These are phyloP conservation scores for Ricinus communis DNA, from an alignment of 345 rosid genomes.

Conservation along the genomic window DNA sequence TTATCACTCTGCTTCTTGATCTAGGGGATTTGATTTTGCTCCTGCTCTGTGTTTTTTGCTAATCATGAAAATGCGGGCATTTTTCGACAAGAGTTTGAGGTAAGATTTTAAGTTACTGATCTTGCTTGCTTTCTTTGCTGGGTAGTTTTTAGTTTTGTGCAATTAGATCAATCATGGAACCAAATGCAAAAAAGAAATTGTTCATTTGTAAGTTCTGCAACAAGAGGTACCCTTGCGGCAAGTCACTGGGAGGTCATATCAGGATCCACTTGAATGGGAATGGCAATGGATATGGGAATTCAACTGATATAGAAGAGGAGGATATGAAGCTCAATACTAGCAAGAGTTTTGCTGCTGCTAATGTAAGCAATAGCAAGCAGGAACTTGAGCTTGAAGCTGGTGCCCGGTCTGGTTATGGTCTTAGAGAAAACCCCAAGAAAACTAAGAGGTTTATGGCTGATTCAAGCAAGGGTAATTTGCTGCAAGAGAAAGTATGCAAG, in stretches of 20 bases:
- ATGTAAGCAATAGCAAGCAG: slow-evolving; percentile 24
- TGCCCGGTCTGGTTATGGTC: slow-evolving; percentile 53
- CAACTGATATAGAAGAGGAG: slow-evolving; percentile 38
- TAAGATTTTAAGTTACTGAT: slow-evolving; percentile 28
- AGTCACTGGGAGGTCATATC: slow-evolving; percentile 88
- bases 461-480: slow-evolving; percentile 33
- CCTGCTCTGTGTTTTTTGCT: no score
- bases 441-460: slow-evolving; percentile 49
- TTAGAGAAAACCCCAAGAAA: slow-evolving; percentile 71
- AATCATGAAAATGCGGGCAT: slow-evolving; percentile 35
- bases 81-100: slow-evolving; percentile 35
- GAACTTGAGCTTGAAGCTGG: slow-evolving; percentile 40
- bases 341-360: slow-evolving; percentile 18
- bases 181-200: slow-evolving; percentile 53
- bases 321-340: slow-evolving; percentile 36
- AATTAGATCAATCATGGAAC: slow-evolving; percentile 48
- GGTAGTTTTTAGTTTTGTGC: slow-evolving; percentile 31
- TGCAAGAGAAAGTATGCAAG: slow-evolving; percentile 52
- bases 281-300: slow-evolving; percentile 11
- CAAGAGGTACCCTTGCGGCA: slow-evolving; percentile 75
- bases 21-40: slow-evolving; percentile 23
- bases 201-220: slow-evolving; percentile 68
- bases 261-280: slow-evolving; percentile 63
- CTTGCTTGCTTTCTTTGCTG: slow-evolving; percentile 27
- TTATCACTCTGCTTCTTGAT: slow-evolving; percentile 24